Conservation (phyloP, 768 basidiomycete genomes). For the Suillus sp. region DNA sequence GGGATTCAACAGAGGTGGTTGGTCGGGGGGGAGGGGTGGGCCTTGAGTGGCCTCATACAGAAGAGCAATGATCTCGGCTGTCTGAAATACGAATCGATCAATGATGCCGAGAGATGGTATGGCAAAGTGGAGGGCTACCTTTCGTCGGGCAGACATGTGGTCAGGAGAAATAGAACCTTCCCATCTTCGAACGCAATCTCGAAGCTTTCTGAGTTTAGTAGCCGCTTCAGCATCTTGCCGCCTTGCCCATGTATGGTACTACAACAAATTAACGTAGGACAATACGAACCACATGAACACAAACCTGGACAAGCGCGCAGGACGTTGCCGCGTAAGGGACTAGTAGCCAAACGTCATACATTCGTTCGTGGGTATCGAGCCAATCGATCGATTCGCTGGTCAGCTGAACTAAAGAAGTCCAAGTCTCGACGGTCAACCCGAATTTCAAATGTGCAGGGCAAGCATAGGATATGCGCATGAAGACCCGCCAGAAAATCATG, state of each 20-base stretch:
- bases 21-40: slow-evolving; percentile 52
- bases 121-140: slow-evolving; percentile 50
- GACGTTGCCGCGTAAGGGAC: slow-evolving; percentile 87
- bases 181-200: slow-evolving; percentile 87
- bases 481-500: slow-evolving; percentile 98
- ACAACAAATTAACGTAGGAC: slow-evolving; percentile 9
- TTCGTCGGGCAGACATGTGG: slow-evolving; percentile 92
- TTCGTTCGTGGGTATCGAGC: slow-evolving; percentile 77
- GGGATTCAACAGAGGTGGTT: slow-evolving; percentile 56
- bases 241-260: slow-evolving; percentile 95
- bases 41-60: slow-evolving; percentile 94
- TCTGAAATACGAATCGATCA: slow-evolving; percentile 48
- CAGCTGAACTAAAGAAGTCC: slow-evolving; percentile 70
- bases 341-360: slow-evolving; percentile 86
- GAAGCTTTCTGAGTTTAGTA: slow-evolving; percentile 72
- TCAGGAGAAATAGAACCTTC: slow-evolving; percentile 85
- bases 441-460: slow-evolving; percentile 91
- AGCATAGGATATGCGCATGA: slow-evolving; percentile 95
- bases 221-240: slow-evolving; percentile 77
- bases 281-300: slow-evolving; percentile 21
- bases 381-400: slow-evolving; percentile 87
- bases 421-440: slow-evolving; percentile 75
- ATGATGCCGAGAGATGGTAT: neutral
- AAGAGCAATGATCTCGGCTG: slow-evolving; percentile 88
- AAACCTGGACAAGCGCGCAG: slow-evolving; percentile 88